Conservation (phyloP, 331 rosid genomes). For the Malus hybrid region DNA sequence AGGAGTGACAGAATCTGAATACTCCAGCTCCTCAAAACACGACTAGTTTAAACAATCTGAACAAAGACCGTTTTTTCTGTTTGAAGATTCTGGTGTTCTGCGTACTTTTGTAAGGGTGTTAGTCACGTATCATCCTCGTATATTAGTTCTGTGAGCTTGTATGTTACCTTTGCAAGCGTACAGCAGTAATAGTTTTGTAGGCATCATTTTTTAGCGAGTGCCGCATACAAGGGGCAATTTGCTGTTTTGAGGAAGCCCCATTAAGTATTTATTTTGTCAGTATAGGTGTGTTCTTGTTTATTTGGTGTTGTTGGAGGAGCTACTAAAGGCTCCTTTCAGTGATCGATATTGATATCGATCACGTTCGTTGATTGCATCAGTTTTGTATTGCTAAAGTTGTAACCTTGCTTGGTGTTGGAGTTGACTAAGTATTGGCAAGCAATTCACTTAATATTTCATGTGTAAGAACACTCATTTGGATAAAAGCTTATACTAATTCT, state of each 20-base stretch:
- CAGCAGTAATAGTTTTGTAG: conserved; percentile 36
- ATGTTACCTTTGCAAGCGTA: too few species aligned
- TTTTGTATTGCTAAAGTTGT: conserved; percentile 10
- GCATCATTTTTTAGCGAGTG: conserved; percentile 64
- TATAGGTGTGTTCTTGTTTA: not conserved
- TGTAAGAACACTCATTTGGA: too few species aligned
- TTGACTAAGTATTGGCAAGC: not conserved
- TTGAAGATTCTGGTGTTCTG: conserved; percentile 26
- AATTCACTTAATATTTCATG: too few species aligned
- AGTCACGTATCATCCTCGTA: not conserved
- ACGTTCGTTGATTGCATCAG: not conserved
- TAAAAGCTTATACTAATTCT: too few species aligned
- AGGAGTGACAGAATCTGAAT: conserved; percentile 39
- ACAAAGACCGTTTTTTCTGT: conserved; percentile 6
- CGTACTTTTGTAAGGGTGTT: conserved; percentile 8
- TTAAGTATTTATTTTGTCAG: conserved; percentile 9
- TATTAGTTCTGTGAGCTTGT: not conserved
- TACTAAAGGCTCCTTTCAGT: not conserved
- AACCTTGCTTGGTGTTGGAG: conserved; percentile 1
- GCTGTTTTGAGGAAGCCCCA: conserved; percentile 38
- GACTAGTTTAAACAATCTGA: conserved; percentile 28
- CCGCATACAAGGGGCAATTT: conserved; percentile 31
- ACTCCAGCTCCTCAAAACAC: conserved; percentile 38
- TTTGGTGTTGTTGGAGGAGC: not conserved
- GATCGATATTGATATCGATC: conserved; percentile 6